These are phyloP conservation scores for Pythium aristosporum DNA, from an alignment of 352 stramenopile genomes.

Conservation along the genomic window DNA sequence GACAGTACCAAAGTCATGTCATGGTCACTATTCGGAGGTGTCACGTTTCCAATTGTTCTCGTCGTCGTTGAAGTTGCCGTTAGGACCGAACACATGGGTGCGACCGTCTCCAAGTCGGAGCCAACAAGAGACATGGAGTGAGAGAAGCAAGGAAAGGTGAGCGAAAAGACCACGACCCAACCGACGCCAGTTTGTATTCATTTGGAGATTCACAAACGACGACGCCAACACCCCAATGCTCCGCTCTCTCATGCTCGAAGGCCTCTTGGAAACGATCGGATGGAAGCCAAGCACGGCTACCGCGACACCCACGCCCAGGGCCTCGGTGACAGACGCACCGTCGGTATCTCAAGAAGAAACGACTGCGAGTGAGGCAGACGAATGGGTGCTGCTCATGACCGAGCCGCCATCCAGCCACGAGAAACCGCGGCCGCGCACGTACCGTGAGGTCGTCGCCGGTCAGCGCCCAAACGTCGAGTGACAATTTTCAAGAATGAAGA, in stretches of 20 bases:
- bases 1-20: not conserved
- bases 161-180: not conserved
- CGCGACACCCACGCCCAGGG: not conserved
- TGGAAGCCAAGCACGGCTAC: not conserved
- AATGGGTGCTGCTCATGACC: slow-evolving; percentile 21
- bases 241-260: slow-evolving; percentile 17
- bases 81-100: slow-evolving; percentile 11
- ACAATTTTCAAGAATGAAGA: not conserved
- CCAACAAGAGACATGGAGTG: slow-evolving; percentile 3
- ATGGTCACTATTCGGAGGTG: not conserved
- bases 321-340: not conserved
- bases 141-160: slow-evolving; percentile 3
- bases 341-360: not conserved
- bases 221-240: not conserved
- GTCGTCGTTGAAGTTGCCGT: slow-evolving; percentile 23
- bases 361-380: slow-evolving; percentile 1
- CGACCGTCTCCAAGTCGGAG: not conserved
- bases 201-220: slow-evolving; percentile 1
- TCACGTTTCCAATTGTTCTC: not conserved
- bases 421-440: slow-evolving; percentile 26
- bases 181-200: slow-evolving; percentile 1
- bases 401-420: slow-evolving; percentile 3
- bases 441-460: slow-evolving; percentile 34
- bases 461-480: not conserved
- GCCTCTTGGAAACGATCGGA: slow-evolving; percentile 24